Conservation (phyloP, 139 green algal species). For the Cymbomonas tetramitiformis region DNA sequence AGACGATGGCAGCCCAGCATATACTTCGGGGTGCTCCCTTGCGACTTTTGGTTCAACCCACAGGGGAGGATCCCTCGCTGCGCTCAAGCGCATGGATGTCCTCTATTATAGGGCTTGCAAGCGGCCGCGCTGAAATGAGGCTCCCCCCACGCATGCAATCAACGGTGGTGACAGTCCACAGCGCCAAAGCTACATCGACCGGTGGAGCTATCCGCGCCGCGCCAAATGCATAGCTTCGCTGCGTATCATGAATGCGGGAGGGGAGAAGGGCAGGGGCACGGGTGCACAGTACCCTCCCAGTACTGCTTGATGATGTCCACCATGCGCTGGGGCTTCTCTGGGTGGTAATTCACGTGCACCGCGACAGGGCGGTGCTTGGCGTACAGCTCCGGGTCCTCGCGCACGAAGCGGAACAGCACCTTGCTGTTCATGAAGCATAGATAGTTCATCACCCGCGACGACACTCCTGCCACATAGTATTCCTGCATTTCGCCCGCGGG, state of each 20-base stretch:
- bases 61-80: too few species aligned
- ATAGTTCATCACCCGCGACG: conserved; percentile 28
- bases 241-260: too few species aligned
- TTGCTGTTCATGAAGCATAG: conserved; percentile 37
- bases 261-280: neutral
- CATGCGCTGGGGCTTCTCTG: conserved; percentile 76
- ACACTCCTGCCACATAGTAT: neutral
- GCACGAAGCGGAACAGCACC: conserved; percentile 29
- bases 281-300: neutral
- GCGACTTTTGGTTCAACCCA: too few species aligned
- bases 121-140: neutral
- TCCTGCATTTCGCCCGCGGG: neutral
- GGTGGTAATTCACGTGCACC: conserved; percentile 62
- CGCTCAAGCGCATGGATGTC: too few species aligned
- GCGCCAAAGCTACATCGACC: neutral
- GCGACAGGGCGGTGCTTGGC: conserved; percentile 18
- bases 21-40: too few species aligned
- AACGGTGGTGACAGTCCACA: neutral
- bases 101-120: neutral
- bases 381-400: conserved; percentile 6
- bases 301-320: conserved; percentile 37
- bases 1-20: too few species aligned
- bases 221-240: neutral
- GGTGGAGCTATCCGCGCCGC: neutral
- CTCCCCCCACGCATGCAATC: neutral